These are phyloP conservation scores for Sanghuangporus sanghuang DNA, from an alignment of 1,284 basidiomycete genomes.

Conservation along the genomic window DNA sequence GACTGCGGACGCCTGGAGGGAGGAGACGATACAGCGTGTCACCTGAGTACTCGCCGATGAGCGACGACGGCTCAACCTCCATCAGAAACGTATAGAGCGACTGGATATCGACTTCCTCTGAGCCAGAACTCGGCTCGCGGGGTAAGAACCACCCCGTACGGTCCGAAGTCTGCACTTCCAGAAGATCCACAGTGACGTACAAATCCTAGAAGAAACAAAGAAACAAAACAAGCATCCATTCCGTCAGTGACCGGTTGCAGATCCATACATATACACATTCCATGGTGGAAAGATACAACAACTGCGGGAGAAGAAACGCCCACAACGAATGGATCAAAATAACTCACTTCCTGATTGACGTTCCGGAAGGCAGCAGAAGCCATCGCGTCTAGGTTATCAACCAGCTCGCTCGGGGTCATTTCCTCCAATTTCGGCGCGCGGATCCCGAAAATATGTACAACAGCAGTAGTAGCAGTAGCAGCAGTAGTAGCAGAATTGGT, in stretches of 20 bases:
- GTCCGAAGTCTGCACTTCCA: constrained; percentile 75
- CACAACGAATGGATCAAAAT: neutral
- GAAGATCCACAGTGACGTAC: constrained; percentile 64
- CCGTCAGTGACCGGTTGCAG: neutral
- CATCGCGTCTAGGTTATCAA: constrained; percentile 71
- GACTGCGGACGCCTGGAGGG: constrained; percentile 66
- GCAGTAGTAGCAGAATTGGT: neutral
- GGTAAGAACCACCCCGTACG: constrained; percentile 69
- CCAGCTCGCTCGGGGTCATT: constrained; percentile 61
- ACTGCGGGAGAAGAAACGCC: neutral
- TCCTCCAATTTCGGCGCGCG: constrained; percentile 64
- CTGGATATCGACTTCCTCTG: constrained; percentile 68
- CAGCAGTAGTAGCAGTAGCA: neutral
- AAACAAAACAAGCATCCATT: constrained; percentile 9
- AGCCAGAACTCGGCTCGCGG: constrained; percentile 44
- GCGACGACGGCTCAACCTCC: constrained; percentile 62
- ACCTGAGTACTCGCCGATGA: constrained; percentile 63
- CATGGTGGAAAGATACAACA: neutral
- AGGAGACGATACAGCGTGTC: constrained; percentile 67
- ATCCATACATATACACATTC: neutral
- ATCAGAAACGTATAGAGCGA: constrained; percentile 66
- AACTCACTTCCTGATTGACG: constrained; percentile 65
- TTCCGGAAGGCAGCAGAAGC: constrained; percentile 66
- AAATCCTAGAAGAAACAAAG: constrained; percentile 49
- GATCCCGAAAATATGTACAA: constrained; percentile 38